These are phyloP conservation scores for Suillus discolor DNA, from an alignment of 768 basidiomycete genomes.

Conservation along the genomic window DNA sequence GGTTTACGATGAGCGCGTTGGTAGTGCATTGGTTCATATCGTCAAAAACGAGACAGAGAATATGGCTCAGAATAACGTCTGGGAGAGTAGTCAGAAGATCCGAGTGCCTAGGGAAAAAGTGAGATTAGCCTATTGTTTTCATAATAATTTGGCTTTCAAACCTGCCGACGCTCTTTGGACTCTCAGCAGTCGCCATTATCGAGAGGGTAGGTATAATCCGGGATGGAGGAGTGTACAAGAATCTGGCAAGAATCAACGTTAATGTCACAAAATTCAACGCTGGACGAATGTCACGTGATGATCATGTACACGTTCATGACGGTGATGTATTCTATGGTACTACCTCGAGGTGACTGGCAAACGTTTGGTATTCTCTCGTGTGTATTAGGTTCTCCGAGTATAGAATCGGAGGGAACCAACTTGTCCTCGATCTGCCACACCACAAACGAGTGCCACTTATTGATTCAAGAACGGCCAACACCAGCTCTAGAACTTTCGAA, in stretches of 20 bases:
- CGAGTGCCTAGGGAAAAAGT: background rate
- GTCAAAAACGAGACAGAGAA: constrained; percentile 6
- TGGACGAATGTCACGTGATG: background rate
- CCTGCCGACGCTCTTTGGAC: background rate
- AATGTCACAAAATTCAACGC: background rate
- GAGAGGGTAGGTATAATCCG: background rate
- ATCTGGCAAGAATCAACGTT: background rate
- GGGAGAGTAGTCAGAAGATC: constrained; percentile 5
- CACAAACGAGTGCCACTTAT: background rate
- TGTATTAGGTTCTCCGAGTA: background rate
- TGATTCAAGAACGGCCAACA: background rate
- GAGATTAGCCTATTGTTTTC: background rate
- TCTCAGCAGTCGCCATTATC: background rate
- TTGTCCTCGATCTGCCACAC: background rate
- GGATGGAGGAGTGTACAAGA: background rate
- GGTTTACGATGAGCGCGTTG: constrained; percentile 2
- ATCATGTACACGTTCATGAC: background rate
- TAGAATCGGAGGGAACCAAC: background rate
- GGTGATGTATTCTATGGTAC: background rate
- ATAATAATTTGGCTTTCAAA: background rate
- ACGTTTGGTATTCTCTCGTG: background rate
- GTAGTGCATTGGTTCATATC: background rate
- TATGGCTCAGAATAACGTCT: constrained; percentile 4
- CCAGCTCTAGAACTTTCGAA: background rate
- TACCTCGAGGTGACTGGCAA: background rate